phyloP scores from a whole-genome alignment of 192 early-diverging fungal genomes.

The Linderina pennispora region DNA sequence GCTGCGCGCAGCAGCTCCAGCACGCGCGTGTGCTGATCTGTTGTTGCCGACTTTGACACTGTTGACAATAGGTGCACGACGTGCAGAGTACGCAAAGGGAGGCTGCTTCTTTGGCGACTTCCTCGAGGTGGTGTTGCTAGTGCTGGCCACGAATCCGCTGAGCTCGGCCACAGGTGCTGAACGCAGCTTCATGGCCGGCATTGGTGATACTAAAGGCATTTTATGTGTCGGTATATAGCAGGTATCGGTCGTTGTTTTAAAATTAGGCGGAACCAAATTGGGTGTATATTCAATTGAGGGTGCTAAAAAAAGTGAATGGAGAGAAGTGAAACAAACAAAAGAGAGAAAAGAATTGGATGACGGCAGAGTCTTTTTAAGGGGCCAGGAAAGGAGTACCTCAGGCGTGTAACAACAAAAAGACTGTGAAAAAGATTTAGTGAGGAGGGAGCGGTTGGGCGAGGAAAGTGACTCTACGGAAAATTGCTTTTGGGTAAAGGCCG shows the following conservation, averaged over 20 bases:
- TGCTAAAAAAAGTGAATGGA: constrained; percentile 7
- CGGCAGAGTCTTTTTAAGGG: too few species aligned
- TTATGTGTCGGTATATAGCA: background rate
- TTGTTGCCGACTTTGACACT: background rate
- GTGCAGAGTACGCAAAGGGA: background rate
- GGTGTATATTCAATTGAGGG: too few species aligned
- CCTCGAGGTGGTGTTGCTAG: background rate
- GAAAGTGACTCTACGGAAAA: too few species aligned
- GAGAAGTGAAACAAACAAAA: background rate
- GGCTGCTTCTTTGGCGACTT: background rate
- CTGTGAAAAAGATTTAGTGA: too few species aligned
- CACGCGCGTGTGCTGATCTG: constrained; percentile 15
- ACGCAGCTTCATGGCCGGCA: constrained; percentile 1
- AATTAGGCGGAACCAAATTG: too few species aligned
- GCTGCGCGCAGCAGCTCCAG: constrained; percentile 32
- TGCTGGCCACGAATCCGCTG: constrained; percentile 27
- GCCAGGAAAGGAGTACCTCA: too few species aligned
- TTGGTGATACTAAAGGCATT: background rate
- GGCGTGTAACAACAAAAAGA: too few species aligned
- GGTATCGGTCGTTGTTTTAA: too few species aligned
- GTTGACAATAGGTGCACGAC: background rate
- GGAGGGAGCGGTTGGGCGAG: too few species aligned
- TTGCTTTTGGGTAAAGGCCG: too few species aligned
- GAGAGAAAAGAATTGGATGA: constrained; percentile 3
- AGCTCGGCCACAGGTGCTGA: constrained; percentile 28